phyloP scores from a whole-genome alignment of 1,284 basidiomycete species.

The Apiotrichum veenhuisii region DNA sequence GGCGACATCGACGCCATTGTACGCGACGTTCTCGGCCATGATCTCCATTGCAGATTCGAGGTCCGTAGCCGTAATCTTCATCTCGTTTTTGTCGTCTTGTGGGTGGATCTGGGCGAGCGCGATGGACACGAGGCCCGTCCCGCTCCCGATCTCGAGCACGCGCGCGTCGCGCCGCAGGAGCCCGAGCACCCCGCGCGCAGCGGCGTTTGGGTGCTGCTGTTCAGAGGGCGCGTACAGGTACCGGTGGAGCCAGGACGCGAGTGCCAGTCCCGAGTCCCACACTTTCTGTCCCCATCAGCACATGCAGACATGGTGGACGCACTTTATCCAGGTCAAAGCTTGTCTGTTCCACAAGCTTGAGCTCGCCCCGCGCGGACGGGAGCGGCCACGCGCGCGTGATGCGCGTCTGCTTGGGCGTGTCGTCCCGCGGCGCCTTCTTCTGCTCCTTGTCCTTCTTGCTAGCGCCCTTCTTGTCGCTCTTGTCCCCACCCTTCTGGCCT shows the following conservation, averaged over 20 bases:
- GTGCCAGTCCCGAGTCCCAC: conserved; percentile 82
- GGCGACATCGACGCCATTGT: conserved; percentile 49
- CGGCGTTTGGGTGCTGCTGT: not conserved
- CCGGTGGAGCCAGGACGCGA: conserved; percentile 65
- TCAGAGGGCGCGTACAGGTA: conserved; percentile 10
- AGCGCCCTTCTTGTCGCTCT: not conserved
- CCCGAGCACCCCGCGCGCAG: conserved; percentile 10
- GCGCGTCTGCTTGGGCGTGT: conserved; percentile 63
- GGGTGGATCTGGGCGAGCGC: conserved; percentile 57
- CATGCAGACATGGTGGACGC: conserved; percentile 17
- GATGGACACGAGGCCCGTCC: conserved; percentile 75
- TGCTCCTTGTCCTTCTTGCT: conserved; percentile 20
- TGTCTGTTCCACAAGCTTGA: conserved; percentile 69
- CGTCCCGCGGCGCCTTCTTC: conserved; percentile 27
- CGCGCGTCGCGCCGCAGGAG: not conserved
- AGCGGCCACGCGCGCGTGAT: conserved; percentile 62
- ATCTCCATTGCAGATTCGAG: conserved; percentile 74
- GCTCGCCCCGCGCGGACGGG: conserved; percentile 27
- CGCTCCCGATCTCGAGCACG: conserved; percentile 59
- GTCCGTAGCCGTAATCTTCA: not conserved
- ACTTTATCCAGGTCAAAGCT: conserved; percentile 88
- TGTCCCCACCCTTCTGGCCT: conserved; percentile 7
- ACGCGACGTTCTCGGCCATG: conserved; percentile 63
- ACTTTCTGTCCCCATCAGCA: conserved; percentile 62
- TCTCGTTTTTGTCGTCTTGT: not conserved